Evolutionary conservation across 2,329 filamentous ascomycete genomes (phyloP).

Genomic region (Pseudocercospora pini-densiflorae): DNA sequence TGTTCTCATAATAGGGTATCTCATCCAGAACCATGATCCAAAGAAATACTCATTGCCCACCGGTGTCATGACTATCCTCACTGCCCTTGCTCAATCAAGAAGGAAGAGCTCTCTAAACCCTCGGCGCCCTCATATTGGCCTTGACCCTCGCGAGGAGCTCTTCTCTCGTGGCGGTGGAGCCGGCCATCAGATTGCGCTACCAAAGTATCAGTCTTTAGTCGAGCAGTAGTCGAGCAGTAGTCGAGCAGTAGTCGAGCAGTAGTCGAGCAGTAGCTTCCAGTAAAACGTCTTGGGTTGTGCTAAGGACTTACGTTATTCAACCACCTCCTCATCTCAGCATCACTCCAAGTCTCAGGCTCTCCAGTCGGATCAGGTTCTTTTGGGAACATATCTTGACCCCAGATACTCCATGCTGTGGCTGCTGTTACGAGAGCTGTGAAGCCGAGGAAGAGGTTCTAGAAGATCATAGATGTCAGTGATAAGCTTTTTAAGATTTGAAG

Average conservation of each 20-base stretch:
- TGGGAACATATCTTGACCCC: conserved; percentile 85
- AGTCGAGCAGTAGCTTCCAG: too few species aligned
- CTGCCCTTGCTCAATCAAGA: background rate
- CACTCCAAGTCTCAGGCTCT: conserved; percentile 74
- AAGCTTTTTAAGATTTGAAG: background rate
- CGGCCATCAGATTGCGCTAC: conserved; percentile 68
- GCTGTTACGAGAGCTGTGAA: conserved; percentile 84
- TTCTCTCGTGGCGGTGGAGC: conserved; percentile 61
- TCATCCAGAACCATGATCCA: background rate
- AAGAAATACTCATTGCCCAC: background rate
- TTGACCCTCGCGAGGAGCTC: conserved; percentile 71
- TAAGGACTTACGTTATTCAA: conserved; percentile 69
- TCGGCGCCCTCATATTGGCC: conserved; percentile 64
- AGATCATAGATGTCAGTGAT: background rate
- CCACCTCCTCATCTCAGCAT: conserved; percentile 80
- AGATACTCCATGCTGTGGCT: conserved; percentile 82
- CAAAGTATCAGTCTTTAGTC: too few species aligned
- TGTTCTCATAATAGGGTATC: background rate
- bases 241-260: too few species aligned
- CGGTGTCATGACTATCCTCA: background rate
- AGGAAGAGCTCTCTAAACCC: conserved; percentile 24
- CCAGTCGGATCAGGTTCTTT: conserved; percentile 75
- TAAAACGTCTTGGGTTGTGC: too few species aligned
- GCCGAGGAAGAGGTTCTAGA: conserved; percentile 56
- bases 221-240: too few species aligned